Conservation (phyloP, 2,329 filamentous ascomycete species). For the Ceratocystis eucalypticola region DNA sequence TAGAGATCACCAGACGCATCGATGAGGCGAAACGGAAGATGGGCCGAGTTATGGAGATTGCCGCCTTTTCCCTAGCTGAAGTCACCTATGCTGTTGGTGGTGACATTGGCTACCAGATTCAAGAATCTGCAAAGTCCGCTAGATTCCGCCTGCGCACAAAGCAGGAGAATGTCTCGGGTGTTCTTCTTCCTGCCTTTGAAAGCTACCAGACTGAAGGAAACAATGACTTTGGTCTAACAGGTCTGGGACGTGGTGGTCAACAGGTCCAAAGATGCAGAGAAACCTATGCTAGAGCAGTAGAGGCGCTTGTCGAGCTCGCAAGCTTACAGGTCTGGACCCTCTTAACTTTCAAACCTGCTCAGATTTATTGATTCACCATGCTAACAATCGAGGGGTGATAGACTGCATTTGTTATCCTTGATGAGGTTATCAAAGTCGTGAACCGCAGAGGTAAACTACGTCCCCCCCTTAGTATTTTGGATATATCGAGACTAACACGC, state of each 20-base stretch:
- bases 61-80: slow-evolving; percentile 91
- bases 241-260: slow-evolving; percentile 90
- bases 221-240: slow-evolving; percentile 92
- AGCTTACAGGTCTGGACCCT: slow-evolving; percentile 56
- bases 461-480: not conserved
- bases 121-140: slow-evolving; percentile 86
- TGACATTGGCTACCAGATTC: slow-evolving; percentile 92
- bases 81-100: slow-evolving; percentile 95
- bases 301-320: slow-evolving; percentile 87
- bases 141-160: slow-evolving; percentile 87
- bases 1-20: slow-evolving; percentile 91
- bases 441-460: slow-evolving; percentile 65
- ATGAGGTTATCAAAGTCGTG: slow-evolving; percentile 98
- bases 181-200: slow-evolving; percentile 86
- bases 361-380: not conserved
- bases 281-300: slow-evolving; percentile 89
- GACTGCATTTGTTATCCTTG: slow-evolving; percentile 94
- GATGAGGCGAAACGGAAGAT: slow-evolving; percentile 99
- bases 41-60: slow-evolving; percentile 98
- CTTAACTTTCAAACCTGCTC: not conserved
- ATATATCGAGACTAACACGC: slow-evolving; percentile 20
- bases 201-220: slow-evolving; percentile 77
- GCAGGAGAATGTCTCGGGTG: slow-evolving; percentile 97
- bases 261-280: slow-evolving; percentile 91
- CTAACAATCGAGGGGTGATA: slow-evolving; percentile 24